phyloP scores from a whole-genome alignment of 2,329 filamentous ascomycete species.

The Penicillium fuscoglaucum region DNA sequence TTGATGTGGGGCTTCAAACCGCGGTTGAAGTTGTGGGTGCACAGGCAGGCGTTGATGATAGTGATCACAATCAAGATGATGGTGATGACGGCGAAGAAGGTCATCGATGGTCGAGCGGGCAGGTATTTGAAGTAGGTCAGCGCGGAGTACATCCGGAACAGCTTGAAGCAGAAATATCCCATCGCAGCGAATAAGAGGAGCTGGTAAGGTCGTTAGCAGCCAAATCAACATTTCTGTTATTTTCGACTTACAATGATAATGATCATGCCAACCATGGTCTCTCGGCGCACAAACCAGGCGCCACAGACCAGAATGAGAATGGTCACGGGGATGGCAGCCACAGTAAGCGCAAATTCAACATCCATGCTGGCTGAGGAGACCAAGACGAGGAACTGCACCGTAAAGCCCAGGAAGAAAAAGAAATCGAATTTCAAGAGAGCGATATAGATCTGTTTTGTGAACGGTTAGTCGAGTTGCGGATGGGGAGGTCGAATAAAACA shows the following conservation, averaged over 20 bases:
- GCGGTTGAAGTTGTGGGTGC: constrained; percentile 85
- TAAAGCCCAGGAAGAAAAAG: constrained; percentile 99
- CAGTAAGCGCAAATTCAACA: constrained; percentile 80
- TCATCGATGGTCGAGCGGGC: constrained; percentile 80
- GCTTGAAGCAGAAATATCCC: constrained; percentile 97
- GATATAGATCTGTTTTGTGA: constrained; percentile 80
- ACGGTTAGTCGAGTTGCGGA: constrained; percentile 21
- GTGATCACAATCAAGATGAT: constrained; percentile 85
- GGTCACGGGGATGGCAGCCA: constrained; percentile 86
- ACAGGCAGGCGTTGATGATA: constrained; percentile 81
- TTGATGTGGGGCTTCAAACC: constrained; percentile 86
- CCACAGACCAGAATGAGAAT: constrained; percentile 84
- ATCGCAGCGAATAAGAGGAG: constrained; percentile 83
- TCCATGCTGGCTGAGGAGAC: constrained; percentile 69
- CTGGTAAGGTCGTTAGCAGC: constrained; percentile 35
- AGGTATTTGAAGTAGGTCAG: constrained; percentile 62
- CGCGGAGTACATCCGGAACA: constrained; percentile 87
- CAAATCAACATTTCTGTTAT: constrained; percentile 1
- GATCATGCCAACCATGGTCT: constrained; percentile 77
- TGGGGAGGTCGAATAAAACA: neutral
- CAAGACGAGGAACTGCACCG: constrained; percentile 94
- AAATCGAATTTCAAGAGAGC: constrained; percentile 98
- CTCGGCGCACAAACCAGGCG: constrained; percentile 79
- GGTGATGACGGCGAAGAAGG: constrained; percentile 90
- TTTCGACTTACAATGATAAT: constrained; percentile 63